Conservation (phyloP, 345 rosid genomes). For the Sapria himalayana region DNA sequence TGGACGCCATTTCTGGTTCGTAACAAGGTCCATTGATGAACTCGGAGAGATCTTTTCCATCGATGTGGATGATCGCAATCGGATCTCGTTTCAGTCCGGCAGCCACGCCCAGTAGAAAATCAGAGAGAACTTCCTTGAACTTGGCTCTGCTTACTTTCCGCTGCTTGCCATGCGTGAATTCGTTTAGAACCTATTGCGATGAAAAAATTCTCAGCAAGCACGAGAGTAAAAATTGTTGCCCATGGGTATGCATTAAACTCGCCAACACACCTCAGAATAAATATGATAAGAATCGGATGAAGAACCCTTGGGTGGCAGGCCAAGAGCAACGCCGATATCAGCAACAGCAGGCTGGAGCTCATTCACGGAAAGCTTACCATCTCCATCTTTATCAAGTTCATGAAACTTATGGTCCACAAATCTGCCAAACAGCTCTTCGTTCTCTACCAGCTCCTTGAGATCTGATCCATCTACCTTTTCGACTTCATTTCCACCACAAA, state of each 20-base stretch:
- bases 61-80: conserved; percentile 75
- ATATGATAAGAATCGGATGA: conserved; percentile 67
- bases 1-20: conserved; percentile 41
- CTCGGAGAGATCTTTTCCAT: conserved; percentile 84
- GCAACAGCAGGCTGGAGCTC: conserved; percentile 90
- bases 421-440: conserved; percentile 46
- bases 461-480: conserved; percentile 72
- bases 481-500: too few relatives aligned
- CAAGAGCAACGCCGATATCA: conserved; percentile 83
- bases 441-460: conserved; percentile 78
- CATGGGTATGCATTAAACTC: not conserved
- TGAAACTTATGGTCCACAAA: conserved; percentile 76
- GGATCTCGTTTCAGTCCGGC: conserved; percentile 93
- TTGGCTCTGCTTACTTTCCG: conserved; percentile 60
- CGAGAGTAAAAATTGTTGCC: too few relatives aligned
- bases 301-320: conserved; percentile 66
- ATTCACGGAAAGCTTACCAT: conserved; percentile 64
- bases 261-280: conserved; percentile 66
- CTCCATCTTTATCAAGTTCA: conserved; percentile 52
- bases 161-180: conserved; percentile 73
- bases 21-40: conserved; percentile 44
- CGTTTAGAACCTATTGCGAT: conserved; percentile 40
- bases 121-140: conserved; percentile 79
- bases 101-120: conserved; percentile 85
- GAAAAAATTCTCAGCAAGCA: not conserved